phyloP scores from a whole-genome alignment of 805 yeast species.

The Saccharomycopsis lassenensis region DNA sequence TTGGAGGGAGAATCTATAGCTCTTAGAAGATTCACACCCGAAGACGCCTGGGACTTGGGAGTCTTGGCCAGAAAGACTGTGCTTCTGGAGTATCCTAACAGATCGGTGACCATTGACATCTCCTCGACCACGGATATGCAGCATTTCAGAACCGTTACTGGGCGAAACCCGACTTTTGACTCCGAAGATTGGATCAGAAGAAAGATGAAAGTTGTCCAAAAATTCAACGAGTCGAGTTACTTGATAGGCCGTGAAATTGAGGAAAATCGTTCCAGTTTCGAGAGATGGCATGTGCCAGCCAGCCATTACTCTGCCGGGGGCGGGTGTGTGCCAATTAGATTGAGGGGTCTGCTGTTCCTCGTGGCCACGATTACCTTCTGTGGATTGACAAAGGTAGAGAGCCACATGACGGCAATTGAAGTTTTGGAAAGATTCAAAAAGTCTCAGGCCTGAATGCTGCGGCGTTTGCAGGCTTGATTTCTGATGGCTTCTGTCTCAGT shows the following conservation, averaged over 20 bases:
- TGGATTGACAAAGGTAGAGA: constrained; percentile 45
- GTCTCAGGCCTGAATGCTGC: neutral
- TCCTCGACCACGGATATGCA: constrained; percentile 34
- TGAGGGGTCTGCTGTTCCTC: constrained; percentile 23
- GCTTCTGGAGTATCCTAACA: constrained; percentile 22
- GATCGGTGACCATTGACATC: constrained; percentile 37
- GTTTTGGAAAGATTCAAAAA: constrained; percentile 20
- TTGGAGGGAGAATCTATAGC: constrained; percentile 1
- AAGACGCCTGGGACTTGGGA: constrained; percentile 39
- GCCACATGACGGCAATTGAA: constrained; percentile 37
- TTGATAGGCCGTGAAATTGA: constrained; percentile 35
- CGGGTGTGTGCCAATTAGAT: constrained; percentile 42
- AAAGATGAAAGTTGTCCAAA: constrained; percentile 36
- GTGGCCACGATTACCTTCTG: constrained; percentile 43
- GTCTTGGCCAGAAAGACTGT: constrained; percentile 29
- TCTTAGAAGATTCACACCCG: constrained; percentile 15
- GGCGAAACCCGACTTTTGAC: constrained; percentile 32
- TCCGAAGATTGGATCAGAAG: constrained; percentile 44
- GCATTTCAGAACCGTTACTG: constrained; percentile 33
- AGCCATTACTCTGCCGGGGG: constrained; percentile 42
- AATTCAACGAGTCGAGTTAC: constrained; percentile 39
- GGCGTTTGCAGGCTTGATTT: no score
- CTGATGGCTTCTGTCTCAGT: no score
- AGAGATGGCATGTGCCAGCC: constrained; percentile 29
- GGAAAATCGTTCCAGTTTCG: constrained; percentile 27